These are phyloP conservation scores for Scleromitrula shiraiana DNA, from an alignment of 2,329 filamentous ascomycete species.

Conservation along the genomic window DNA sequence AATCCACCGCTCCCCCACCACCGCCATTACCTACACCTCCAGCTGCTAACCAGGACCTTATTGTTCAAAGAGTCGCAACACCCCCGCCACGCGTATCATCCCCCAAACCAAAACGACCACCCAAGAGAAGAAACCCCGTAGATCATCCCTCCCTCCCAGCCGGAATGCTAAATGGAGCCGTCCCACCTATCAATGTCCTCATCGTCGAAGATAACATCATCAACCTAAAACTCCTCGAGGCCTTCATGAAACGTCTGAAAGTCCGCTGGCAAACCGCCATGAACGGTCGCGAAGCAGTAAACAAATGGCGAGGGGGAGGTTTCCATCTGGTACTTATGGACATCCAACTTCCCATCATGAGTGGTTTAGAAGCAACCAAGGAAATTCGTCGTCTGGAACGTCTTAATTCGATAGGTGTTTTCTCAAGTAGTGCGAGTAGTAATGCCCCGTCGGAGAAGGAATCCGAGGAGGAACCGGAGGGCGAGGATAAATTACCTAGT, in stretches of 20 bases:
- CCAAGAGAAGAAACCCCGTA: conserved; percentile 45
- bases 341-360: conserved; percentile 96
- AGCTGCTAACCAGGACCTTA: conserved; percentile 42
- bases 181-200: conserved; percentile 92
- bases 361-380: conserved; percentile 85
- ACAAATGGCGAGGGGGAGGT: conserved; percentile 85
- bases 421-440: conserved; percentile 59
- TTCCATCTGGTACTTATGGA: conserved; percentile 98
- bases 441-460: conserved; percentile 39
- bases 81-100: conserved; percentile 42
- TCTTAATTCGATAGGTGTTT: conserved; percentile 87
- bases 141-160: conserved; percentile 44
- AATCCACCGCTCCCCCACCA: conserved; percentile 32
- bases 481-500: conserved; percentile 62
- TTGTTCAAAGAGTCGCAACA: conserved; percentile 31
- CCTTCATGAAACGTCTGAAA: conserved; percentile 91
- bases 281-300: conserved; percentile 87
- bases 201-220: conserved; percentile 99
- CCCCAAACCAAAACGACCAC: conserved; percentile 30
- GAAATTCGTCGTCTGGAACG: conserved; percentile 87
- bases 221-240: conserved; percentile 86
- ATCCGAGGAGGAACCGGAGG: conserved; percentile 39
- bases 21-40: conserved; percentile 45
- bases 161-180: conserved; percentile 67
- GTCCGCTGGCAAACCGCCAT: conserved; percentile 96